phyloP scores from a whole-genome alignment of 345 rosid genomes.

The Gossypium ekmanianum region DNA sequence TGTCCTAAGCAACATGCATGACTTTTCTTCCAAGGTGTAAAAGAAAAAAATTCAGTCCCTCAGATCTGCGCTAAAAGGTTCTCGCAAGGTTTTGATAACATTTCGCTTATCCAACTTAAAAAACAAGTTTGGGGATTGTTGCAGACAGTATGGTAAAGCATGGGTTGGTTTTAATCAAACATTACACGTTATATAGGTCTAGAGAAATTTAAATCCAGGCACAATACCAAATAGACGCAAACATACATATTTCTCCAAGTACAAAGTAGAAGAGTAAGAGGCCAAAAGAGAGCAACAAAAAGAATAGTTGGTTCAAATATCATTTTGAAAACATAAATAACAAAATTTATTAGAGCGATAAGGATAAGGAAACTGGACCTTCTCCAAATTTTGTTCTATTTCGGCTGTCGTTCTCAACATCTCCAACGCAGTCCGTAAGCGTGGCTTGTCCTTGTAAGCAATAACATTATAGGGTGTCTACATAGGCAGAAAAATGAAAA shows the following conservation, averaged over 20 bases:
- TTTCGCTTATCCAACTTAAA: not conserved
- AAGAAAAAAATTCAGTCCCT: not conserved
- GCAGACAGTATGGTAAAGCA: not conserved
- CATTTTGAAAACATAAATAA: not conserved
- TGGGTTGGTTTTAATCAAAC: not conserved
- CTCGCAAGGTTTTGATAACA: not conserved
- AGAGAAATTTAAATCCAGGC: not conserved
- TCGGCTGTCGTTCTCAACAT: slow-evolving; percentile 69
- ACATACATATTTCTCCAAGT: not conserved
- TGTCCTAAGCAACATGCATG: not conserved
- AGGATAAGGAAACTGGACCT: slow-evolving; percentile 31
- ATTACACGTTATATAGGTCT: not conserved
- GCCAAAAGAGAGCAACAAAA: not conserved
- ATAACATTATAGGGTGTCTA: slow-evolving; percentile 71
- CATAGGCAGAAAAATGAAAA: slow-evolving; percentile 18
- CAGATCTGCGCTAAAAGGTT: not conserved
- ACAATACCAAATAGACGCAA: not conserved
- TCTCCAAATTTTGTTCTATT: slow-evolving; percentile 58
- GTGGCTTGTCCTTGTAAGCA: slow-evolving; percentile 76
- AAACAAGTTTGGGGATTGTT: not conserved
- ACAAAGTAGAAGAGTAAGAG: not conserved
- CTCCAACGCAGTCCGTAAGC: slow-evolving; percentile 72
- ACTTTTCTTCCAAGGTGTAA: not conserved
- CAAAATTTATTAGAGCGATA: not conserved
- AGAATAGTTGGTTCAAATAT: slow-evolving; percentile 4